Base-by-base conservation (phyloP, 768 basidiomycete genomes). In the Pleurotus citrinopileatus region DNA sequence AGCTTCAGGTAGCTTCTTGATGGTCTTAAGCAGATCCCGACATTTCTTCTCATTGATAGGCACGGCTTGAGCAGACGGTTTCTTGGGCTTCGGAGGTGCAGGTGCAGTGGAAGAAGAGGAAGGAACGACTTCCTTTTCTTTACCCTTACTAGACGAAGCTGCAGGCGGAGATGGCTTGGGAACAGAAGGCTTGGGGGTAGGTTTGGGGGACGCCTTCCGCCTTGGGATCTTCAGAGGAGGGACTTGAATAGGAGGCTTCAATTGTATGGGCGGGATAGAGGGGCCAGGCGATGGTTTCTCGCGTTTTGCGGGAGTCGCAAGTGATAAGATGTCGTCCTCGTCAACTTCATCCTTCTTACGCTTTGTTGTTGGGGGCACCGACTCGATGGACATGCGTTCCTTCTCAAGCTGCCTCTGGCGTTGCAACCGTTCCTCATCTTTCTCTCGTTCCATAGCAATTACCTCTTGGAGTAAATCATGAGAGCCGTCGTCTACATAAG, bases 41-140 rank as follows among this genome's bases (percentile, higher is more conserved):
- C 87, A 90, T 68, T 92, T 96, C 78, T 86, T 92, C 61, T 87
- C 83, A 67, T 92, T 89, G 59, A 94, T 68, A 2, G 87, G 80
- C 1, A 75, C 81, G 1, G 70, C 64, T 19, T 71, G 63, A 26
- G 65, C 60, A 32, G 65, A 62, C 25, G 68, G 55, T 43, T 75
- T 68, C 62, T 75, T 77, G 42, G 70, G 19, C 56, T 78, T 78
- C 4, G 70, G 58, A 17, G 71, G 64, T 15, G 74, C 60, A 43
- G 77, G 61, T 10, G 69, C 63, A 34, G n/a, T n/a, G n/a, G 32
- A n/a, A n/a, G 32, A n/a, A 34, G 66, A 58, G 22, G 61, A 42
- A 28, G 67, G 58, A 4, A 61, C 53, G 15, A 70, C 65, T 59
- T 90, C 89, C 61, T 79, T 84, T 61, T 91, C 89, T 65, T 94